Conservation (phyloP, 441 rosid genomes). For the Manihot esculenta region DNA sequence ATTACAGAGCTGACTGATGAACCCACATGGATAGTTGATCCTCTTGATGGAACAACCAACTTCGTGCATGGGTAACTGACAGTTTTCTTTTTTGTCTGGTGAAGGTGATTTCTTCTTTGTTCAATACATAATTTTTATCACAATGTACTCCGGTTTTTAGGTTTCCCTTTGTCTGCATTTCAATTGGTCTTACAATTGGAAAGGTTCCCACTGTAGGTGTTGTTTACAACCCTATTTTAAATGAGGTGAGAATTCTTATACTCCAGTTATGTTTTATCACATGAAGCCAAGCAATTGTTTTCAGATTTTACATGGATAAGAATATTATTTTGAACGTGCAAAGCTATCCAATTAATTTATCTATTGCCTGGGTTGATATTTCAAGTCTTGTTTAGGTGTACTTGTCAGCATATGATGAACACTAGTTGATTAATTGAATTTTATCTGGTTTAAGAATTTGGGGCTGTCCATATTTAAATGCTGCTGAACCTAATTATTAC, state of each 20-base stretch:
- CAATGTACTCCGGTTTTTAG: conserved; percentile 34
- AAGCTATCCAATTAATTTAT: background rate
- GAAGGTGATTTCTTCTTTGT: conserved; percentile 6
- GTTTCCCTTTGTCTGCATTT: conserved; percentile 84
- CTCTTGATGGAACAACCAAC: conserved; percentile 98
- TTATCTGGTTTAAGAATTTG: background rate
- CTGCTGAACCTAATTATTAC: background rate
- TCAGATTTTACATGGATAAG: background rate
- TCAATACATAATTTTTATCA: background rate
- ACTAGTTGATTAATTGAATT: background rate
- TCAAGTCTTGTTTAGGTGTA: background rate
- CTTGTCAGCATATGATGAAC: background rate
- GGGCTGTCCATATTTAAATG: background rate
- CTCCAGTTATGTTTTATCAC: background rate
- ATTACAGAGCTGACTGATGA: conserved; percentile 74
- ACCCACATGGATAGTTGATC: conserved; percentile 98
- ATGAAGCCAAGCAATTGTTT: background rate
- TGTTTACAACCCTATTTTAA: conserved; percentile 85
- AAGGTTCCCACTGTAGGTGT: conserved; percentile 85
- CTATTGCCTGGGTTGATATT: background rate
- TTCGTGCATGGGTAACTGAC: conserved; percentile 84
- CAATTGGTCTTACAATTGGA: conserved; percentile 85
- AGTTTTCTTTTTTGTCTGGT: conserved; percentile 1
- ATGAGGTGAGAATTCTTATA: conserved; percentile 60
- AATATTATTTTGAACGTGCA: background rate